Evolutionary conservation across 805 yeast species (phyloP).

Genomic region (Blastobotrys parvus): DNA sequence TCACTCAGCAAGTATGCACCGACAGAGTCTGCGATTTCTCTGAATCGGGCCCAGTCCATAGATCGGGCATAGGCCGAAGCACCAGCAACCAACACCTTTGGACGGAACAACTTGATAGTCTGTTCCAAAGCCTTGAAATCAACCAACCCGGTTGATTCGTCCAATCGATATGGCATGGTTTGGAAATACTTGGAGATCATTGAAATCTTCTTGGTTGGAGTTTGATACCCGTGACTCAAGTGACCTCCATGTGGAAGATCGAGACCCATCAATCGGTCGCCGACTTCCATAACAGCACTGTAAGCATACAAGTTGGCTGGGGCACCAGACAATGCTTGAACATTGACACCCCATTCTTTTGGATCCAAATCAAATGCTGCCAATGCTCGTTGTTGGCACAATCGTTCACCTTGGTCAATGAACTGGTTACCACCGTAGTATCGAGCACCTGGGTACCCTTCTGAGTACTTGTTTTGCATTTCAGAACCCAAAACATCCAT

Average conservation of each 20-base stretch:
- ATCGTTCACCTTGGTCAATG: constrained; percentile 81
- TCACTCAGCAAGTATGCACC: constrained; percentile 90
- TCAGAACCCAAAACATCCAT: constrained; percentile 92
- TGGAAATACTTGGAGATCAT: constrained; percentile 90
- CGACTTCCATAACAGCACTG: constrained; percentile 79
- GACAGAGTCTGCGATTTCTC: constrained; percentile 81
- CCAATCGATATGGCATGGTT: constrained; percentile 94
- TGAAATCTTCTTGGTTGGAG: constrained; percentile 80
- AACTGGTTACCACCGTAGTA: constrained; percentile 97
- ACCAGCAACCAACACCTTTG: constrained; percentile 93
- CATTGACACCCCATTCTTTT: constrained; percentile 94
- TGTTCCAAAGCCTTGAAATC: constrained; percentile 83
- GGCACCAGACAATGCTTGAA: constrained; percentile 90
- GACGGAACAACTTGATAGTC: constrained; percentile 82
- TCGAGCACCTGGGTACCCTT: constrained; percentile 97
- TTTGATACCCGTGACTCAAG: constrained; percentile 94
- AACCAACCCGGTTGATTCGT: constrained; percentile 78
- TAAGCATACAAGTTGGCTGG: constrained; percentile 94
- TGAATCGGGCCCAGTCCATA: constrained; percentile 85
- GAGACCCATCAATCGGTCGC: constrained; percentile 93
- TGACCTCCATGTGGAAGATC: constrained; percentile 99
- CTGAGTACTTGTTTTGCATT: constrained; percentile 96
- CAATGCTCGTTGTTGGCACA: constrained; percentile 88
- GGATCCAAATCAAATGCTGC: constrained; percentile 71
- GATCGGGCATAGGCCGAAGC: constrained; percentile 92